Evolutionary conservation across 441 rosid genomes (phyloP), one percentile per base, ranked within the genome.

Genomic region (Adansonia madagascariensis): DNA sequence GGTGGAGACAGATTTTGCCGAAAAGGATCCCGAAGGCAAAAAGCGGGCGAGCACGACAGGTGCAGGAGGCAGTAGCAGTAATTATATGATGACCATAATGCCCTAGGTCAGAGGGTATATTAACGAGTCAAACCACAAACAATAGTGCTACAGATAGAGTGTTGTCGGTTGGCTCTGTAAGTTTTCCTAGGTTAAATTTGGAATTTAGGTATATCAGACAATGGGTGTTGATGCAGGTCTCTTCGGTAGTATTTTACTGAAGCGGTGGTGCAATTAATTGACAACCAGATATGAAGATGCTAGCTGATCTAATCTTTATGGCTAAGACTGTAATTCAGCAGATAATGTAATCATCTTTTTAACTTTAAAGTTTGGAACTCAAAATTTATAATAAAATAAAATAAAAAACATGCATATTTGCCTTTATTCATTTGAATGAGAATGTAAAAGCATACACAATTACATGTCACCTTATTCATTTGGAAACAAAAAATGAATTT

Each of bases 61-160:
- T 31, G 39, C 39, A 31, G 39, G 39, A 3, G 41, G 35, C 66
- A 41, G 35, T 2, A 10, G 63, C 27, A 57, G 75, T 14, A 57
- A 57, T 8, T 3, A 4, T 1, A 6, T 49, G 5, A 70, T 24
- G 73, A 75, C 86, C 0, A 0, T 10, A 60, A 67, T 79, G 74
- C 75, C 84, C 61, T 71, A 3, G 3, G 50, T 80, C 81, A 60
- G 44, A 7, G 1, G n/a, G 18, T 24, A 50, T 9, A 80, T 71
- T 82, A 43, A 77, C 89, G 41, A 76, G 86, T 84, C 84, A 87
- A 85, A 77, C 83, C 82, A 77, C 35, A 3, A 1, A n/a, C 43
- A 6, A 35, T 50, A 35, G 31, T 20, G n/a, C 24, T 12, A 12
- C 22, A 22, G 3, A 0, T 10, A 57, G 78, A 66, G 81, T 18